These are phyloP conservation scores for Tremellales sp. DNA, from an alignment of 1,284 basidiomycete genomes.

Conservation along the genomic window DNA sequence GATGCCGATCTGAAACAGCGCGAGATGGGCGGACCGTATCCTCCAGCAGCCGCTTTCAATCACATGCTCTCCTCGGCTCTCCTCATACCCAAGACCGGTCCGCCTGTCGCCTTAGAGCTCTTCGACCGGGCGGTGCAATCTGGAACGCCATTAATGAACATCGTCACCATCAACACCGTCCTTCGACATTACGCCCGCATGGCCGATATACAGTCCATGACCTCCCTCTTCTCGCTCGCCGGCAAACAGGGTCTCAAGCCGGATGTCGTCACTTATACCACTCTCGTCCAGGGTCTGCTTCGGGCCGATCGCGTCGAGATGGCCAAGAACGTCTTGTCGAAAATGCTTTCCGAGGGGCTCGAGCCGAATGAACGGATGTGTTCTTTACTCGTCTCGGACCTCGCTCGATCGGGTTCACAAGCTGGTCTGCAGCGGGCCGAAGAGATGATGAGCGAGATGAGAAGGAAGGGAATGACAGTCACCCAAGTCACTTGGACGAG, in stretches of 20 bases:
- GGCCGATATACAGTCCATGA: slow-evolving; percentile 60
- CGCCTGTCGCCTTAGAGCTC: slow-evolving; percentile 28
- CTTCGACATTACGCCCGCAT: slow-evolving; percentile 61
- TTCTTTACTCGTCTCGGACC: slow-evolving; percentile 67
- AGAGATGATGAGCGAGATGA: slow-evolving; percentile 66
- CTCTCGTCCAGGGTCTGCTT: slow-evolving; percentile 67
- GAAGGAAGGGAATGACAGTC: slow-evolving; percentile 49
- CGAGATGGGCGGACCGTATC: slow-evolving; percentile 24
- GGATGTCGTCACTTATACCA: slow-evolving; percentile 76
- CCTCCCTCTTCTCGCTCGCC: slow-evolving; percentile 58
- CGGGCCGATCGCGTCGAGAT: slow-evolving; percentile 65
- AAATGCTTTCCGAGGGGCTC: slow-evolving; percentile 71
- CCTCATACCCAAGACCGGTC: slow-evolving; percentile 26
- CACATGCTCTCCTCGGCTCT: slow-evolving; percentile 39
- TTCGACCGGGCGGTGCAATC: slow-evolving; percentile 34
- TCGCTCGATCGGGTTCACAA: slow-evolving; percentile 58
- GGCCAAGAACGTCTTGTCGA: slow-evolving; percentile 57
- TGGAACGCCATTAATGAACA: slow-evolving; percentile 55
- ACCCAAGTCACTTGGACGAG: slow-evolving; percentile 49
- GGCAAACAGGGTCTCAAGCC: slow-evolving; percentile 55
- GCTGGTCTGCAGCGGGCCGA: slow-evolving; percentile 61
- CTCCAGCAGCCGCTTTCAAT: slow-evolving; percentile 40
- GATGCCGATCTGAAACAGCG: slow-evolving; percentile 30
- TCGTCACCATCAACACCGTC: slow-evolving; percentile 73
- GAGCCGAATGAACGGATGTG: slow-evolving; percentile 67